Base-by-base conservation (phyloP, 2,329 filamentous ascomycete species). In the Phialocephala subalpina region DNA sequence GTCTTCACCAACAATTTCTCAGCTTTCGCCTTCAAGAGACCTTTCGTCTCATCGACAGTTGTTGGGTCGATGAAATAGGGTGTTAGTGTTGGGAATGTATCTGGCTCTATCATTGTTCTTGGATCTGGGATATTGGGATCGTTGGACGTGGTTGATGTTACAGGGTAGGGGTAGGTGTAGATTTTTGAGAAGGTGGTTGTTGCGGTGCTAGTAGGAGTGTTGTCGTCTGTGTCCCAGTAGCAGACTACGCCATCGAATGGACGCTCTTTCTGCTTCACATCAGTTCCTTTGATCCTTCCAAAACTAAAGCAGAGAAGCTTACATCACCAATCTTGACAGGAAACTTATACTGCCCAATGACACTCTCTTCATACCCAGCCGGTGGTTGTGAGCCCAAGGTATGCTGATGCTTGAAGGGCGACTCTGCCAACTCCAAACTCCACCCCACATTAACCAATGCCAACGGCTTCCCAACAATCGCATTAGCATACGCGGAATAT, bases 361-460 rank as follows among this genome's bases (percentile, higher is more conserved):
- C 60, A n/a, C 27, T 40, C 53, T 58, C 52, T 53, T 61, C 58
- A 20, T 62, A 40, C 9, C 40, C 53, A 12, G 42, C 5, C 7
- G 47, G 42, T 33, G 63, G 58, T 11, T 42, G 52, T 8, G 27
- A 22, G 1, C 58, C 58, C 1, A 65, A 20, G 9, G 58, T 65
- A 20, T 65, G 49, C 52, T 61, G 58, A 2, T 29, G 40, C n/a
- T 38, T 53, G 8, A 42, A 38, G 12, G 55, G 40, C 14, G 58
- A n/a, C 25, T 58, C 63, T 3, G 63, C 63, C 3, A 82, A 70
- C 70, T 83, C 81, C 0, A 83, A 64, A 0, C 75, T 78, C 72
- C 72, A 80, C 2, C 79, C 81, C 18, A 73, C 75, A 40, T 82
- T 80, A 16, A 78, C 77, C 0, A 83, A 74, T 0, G 81, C 81